Conservation (phyloP, 2,329 filamentous ascomycete species). For the Ophiosphaerella narmari region DNA sequence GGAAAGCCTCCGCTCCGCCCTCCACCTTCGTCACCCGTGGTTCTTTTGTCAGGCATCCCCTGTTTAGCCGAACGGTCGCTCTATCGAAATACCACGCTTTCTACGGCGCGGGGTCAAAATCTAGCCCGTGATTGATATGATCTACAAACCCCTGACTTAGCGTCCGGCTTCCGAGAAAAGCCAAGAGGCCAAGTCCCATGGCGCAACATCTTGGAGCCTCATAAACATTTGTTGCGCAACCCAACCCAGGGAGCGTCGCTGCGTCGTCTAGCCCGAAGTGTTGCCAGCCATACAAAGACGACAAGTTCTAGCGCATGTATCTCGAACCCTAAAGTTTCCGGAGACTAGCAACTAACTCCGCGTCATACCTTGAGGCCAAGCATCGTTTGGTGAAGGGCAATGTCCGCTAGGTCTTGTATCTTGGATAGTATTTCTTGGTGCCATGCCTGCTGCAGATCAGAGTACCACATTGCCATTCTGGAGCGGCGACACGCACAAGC, state of each 20-base stretch:
- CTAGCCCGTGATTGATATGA: not conserved
- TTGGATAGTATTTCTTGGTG: conserved; percentile 4
- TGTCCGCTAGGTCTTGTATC: conserved; percentile 10
- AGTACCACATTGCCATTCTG: conserved; percentile 7
- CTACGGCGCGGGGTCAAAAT: too few relatives aligned
- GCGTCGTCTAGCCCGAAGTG: conserved; percentile 1
- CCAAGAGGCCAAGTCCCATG: conserved; percentile 24
- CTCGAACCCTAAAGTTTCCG: not conserved
- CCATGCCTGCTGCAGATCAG: conserved; percentile 5
- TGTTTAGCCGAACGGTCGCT: not conserved
- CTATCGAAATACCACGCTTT: too few relatives aligned
- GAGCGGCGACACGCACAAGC: conserved; percentile 6
- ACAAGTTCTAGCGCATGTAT: not conserved
- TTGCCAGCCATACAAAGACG: conserved; percentile 5
- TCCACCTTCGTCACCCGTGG: not conserved
- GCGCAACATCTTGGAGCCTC: conserved; percentile 10
- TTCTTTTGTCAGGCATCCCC: not conserved
- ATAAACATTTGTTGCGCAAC: conserved; percentile 1
- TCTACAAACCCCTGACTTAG: conserved; percentile 7
- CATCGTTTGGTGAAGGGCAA: not conserved
- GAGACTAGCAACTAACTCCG: conserved; percentile 5
- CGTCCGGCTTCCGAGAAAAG: conserved; percentile 1
- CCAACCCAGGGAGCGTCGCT: not conserved
- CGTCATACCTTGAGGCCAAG: conserved; percentile 8
- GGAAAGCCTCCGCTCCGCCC: conserved; percentile 6